phyloP scores from a whole-genome alignment of 2,329 filamentous ascomycete species.

The Pseudogymnoascus sp. region DNA sequence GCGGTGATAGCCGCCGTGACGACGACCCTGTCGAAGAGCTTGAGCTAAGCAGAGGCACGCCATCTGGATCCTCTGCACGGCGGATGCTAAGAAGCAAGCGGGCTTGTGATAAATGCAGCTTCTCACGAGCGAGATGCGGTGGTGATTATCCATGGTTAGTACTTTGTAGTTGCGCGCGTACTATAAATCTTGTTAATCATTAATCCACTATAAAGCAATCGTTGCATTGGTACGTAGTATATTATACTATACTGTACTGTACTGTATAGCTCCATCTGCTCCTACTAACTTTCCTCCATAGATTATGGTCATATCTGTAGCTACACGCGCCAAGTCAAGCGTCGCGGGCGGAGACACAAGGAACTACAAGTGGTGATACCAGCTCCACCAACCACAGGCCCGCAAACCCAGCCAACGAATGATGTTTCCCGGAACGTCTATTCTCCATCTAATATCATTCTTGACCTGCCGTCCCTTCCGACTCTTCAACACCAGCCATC shows the following conservation, averaged over 20 bases:
- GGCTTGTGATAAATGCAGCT: conserved; percentile 34
- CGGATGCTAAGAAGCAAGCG: conserved; percentile 24
- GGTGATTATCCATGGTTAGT: conserved; percentile 36
- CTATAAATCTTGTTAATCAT: not conserved
- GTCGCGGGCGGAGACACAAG: not conserved
- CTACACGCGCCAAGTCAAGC: not conserved
- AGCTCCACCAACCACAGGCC: not conserved
- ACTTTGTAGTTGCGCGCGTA: not conserved
- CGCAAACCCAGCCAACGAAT: not conserved
- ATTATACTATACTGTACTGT: not conserved
- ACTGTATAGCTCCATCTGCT: not conserved
- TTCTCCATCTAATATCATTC: not conserved
- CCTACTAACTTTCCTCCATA: not conserved
- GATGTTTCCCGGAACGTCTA: not conserved
- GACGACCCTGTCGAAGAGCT: no score
- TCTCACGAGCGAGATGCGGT: conserved; percentile 37
- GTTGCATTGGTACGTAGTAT: conserved; percentile 11
- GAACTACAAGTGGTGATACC: not conserved
- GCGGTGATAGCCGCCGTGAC: no score
- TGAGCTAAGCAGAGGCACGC: no score
- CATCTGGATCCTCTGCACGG: not conserved
- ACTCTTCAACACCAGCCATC: no score
- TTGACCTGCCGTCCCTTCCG: no score
- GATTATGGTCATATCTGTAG: conserved; percentile 11
- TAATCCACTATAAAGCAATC: not conserved